phyloP scores from a whole-genome alignment of 306 rosid species.

The Vicia faba region DNA sequence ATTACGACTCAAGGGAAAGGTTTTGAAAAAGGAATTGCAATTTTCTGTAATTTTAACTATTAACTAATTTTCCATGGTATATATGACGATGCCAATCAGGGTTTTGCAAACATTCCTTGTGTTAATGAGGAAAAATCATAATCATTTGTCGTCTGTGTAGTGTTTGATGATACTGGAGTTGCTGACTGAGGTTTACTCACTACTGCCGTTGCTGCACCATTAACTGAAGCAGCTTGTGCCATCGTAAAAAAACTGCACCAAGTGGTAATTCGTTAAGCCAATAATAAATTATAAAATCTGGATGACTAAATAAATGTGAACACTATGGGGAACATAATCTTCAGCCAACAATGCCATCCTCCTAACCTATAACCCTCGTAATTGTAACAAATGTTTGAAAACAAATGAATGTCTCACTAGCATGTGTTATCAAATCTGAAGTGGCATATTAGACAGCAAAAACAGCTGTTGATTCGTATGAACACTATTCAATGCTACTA shows the following conservation, averaged over 20 bases:
- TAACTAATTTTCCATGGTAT: conserved; percentile 52
- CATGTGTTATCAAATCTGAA: too few species aligned
- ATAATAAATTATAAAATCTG: not conserved
- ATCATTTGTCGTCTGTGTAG: conserved; percentile 58
- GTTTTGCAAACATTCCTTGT: conserved; percentile 81
- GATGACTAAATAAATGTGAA: conserved; percentile 15
- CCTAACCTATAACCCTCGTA: too few species aligned
- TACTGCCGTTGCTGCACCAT: conserved; percentile 46
- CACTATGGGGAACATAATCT: not conserved
- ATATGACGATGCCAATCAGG: conserved; percentile 46
- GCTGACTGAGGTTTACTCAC: conserved; percentile 55
- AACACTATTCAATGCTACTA: too few species aligned
- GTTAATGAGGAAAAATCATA: conserved; percentile 91
- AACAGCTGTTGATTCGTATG: too few species aligned
- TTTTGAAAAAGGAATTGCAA: conserved; percentile 33
- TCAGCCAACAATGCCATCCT: too few species aligned
- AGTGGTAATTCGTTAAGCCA: conserved; percentile 23
- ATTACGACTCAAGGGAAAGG: conserved; percentile 39
- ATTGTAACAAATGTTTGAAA: too few species aligned
- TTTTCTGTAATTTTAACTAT: conserved; percentile 54
- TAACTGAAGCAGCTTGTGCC: conserved; percentile 61
- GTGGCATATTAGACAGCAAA: too few species aligned
- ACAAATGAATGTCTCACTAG: too few species aligned
- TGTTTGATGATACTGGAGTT: conserved; percentile 49
- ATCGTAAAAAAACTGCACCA: conserved; percentile 53